Percentiles rank a stretch among this genome's conserved stretches.
These are phyloP conservation scores for Lepidium campestre DNA, from an alignment of 441 rosid species.

Conservation along the genomic window DNA sequence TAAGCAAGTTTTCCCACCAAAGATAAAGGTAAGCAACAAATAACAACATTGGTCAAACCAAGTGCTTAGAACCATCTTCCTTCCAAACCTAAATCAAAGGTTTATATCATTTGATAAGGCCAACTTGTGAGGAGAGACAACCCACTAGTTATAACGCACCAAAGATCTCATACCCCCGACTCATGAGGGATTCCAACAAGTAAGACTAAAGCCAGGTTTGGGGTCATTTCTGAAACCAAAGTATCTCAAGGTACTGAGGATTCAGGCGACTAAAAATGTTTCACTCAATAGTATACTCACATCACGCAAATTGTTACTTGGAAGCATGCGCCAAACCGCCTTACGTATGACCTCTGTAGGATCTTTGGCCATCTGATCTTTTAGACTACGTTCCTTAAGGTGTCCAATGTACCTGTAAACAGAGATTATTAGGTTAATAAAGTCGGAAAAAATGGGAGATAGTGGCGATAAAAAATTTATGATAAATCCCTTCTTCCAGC, in stretches of 20 bases:
- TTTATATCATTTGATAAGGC: not conserved
- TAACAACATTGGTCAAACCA: not conserved
- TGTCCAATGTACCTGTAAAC: conserved; percentile 73
- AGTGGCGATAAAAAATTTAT: not conserved
- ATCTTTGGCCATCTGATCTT: conserved; percentile 91
- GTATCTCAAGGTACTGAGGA: not conserved
- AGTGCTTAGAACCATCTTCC: not conserved
- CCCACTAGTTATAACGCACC: not conserved
- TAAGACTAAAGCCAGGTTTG: not conserved
- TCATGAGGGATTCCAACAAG: not conserved
- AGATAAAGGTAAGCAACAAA: not conserved
- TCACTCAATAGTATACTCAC: conserved; percentile 34
- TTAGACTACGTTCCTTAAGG: conserved; percentile 94
- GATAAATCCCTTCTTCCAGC: not conserved
- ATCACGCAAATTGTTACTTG: conserved; percentile 92
- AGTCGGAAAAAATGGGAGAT: not conserved
- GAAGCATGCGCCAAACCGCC: conserved; percentile 97
- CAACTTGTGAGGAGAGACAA: not conserved
- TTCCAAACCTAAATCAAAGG: not conserved
- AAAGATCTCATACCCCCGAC: not conserved
- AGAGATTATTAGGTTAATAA: not conserved
- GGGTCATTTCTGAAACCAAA: not conserved
- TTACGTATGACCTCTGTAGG: conserved; percentile 98
- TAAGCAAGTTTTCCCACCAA: not conserved
- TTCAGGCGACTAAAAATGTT: not conserved